phyloP scores from a whole-genome alignment of 805 yeast genomes.

The Peterozyma toletana region DNA sequence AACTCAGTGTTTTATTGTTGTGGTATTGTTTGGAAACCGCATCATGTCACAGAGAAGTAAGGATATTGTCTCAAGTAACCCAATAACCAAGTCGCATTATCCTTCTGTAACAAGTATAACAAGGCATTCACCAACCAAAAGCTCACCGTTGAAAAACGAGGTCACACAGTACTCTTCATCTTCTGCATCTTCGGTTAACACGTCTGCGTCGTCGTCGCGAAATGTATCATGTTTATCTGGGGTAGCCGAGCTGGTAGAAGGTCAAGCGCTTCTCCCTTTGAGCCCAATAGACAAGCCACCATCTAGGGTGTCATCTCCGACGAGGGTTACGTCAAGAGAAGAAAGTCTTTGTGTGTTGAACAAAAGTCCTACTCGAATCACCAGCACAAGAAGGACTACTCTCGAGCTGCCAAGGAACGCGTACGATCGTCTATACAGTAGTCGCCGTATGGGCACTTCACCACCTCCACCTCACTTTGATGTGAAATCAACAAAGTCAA shows the following conservation, averaged over 20 bases:
- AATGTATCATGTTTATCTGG: too few relatives aligned
- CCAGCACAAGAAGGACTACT: not conserved
- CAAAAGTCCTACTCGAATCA: slow-evolving; percentile 2
- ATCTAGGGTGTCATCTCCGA: not conserved
- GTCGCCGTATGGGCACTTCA: not conserved
- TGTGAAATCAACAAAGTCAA: not conserved
- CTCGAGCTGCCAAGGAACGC: too few relatives aligned
- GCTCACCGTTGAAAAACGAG: slow-evolving; percentile 2
- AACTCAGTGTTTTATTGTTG: too few relatives aligned
- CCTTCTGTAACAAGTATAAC: too few relatives aligned
- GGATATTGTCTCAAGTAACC: not conserved
- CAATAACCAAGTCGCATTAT: too few relatives aligned
- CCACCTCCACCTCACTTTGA: slow-evolving; percentile 1
- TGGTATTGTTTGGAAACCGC: not conserved
- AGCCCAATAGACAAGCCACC: not conserved
- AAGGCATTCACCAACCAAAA: slow-evolving; percentile 1
- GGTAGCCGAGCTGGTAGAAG: not conserved
- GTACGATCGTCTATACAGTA: too few relatives aligned
- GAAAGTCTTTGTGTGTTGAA: not conserved
- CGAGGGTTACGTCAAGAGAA: not conserved
- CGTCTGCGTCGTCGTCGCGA: not conserved
- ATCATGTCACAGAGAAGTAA: not conserved
- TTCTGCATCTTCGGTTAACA: not conserved
- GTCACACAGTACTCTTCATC: not conserved
- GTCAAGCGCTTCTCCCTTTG: not conserved